phyloP scores from a whole-genome alignment of 306 rosid genomes.

The Acacia melanoxylon region DNA sequence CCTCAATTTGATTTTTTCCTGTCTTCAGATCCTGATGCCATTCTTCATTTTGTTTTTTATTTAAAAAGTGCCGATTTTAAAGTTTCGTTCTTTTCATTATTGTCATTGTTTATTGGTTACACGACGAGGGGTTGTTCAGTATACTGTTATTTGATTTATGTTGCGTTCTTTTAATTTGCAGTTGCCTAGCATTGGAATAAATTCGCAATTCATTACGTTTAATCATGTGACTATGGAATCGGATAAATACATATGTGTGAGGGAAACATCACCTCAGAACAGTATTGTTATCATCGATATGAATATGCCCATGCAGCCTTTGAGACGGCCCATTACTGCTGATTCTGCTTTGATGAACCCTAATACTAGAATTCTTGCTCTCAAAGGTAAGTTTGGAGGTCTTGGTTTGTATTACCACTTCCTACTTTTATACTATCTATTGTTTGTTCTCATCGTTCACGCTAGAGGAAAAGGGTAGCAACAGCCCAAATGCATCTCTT shows the following conservation, averaged over 20 bases:
- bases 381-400: conserved; percentile 46
- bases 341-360: conserved; percentile 88
- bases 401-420: conserved; percentile 17
- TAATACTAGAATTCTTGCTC: conserved; percentile 70
- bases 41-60: conserved; percentile 20
- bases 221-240: conserved; percentile 89
- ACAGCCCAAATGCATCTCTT: conserved; percentile 9
- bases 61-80: conserved; percentile 18
- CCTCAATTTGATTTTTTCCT: not conserved
- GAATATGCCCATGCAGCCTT: conserved; percentile 82
- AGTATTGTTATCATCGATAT: conserved; percentile 75
- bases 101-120: not conserved
- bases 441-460: not conserved
- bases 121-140: not conserved
- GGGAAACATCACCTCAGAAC: conserved; percentile 76
- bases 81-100: not conserved
- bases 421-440: not conserved
- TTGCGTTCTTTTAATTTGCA: conserved; percentile 30
- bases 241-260: conserved; percentile 75
- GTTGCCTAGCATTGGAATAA: conserved; percentile 74
- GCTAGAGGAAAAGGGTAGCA: not conserved
- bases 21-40: conserved; percentile 28
- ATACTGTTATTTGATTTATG: not conserved
- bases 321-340: conserved; percentile 81
- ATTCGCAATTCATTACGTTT: conserved; percentile 72